Conservation (phyloP, 176 grass and related monocot species). For the Oryza longistaminata region DNA sequence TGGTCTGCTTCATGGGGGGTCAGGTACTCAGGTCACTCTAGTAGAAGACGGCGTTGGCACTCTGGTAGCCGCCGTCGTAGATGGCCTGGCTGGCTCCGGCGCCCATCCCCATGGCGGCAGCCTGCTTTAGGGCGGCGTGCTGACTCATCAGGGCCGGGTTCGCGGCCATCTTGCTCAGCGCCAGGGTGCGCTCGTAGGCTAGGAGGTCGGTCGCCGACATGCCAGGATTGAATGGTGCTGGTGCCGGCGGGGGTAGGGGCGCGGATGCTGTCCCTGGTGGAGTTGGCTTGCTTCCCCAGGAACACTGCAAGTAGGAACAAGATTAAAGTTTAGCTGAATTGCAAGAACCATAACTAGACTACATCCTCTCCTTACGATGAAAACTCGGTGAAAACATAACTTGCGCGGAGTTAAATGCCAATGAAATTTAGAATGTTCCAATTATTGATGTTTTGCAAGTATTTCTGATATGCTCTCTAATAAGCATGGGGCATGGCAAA, state of each 20-base stretch:
- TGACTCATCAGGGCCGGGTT: slow-evolving; percentile 72
- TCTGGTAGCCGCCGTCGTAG: slow-evolving; percentile 75
- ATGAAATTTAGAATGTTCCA: background rate
- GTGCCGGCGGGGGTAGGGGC: slow-evolving; percentile 74
- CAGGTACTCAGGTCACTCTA: slow-evolving; percentile 38
- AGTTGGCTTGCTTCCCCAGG: slow-evolving; percentile 97
- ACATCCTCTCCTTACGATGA: background rate
- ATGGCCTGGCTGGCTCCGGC: slow-evolving; percentile 72
- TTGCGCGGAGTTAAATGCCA: background rate
- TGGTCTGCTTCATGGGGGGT: slow-evolving; percentile 17
- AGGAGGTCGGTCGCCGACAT: slow-evolving; percentile 64
- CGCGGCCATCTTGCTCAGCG: slow-evolving; percentile 65
- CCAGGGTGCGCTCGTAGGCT: slow-evolving; percentile 69
- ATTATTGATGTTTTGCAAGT: background rate
- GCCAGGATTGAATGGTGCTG: slow-evolving; percentile 43
- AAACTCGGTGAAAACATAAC: background rate
- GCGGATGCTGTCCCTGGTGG: slow-evolving; percentile 72
- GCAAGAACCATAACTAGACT: background rate
- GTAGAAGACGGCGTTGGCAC: slow-evolving; percentile 55
- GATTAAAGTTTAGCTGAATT: slow-evolving; percentile 1
- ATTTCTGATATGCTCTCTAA: background rate
- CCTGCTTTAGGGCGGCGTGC: slow-evolving; percentile 67
- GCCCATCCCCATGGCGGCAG: slow-evolving; percentile 50
- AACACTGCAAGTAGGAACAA: slow-evolving; percentile 58
- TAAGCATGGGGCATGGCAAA: too few relatives aligned